A percentile compares a stretch with the other conserved stretches of the same genome.
Evolutionary conservation across 345 rosid genomes (phyloP).

Genomic region (Lepidium aucheri): DNA sequence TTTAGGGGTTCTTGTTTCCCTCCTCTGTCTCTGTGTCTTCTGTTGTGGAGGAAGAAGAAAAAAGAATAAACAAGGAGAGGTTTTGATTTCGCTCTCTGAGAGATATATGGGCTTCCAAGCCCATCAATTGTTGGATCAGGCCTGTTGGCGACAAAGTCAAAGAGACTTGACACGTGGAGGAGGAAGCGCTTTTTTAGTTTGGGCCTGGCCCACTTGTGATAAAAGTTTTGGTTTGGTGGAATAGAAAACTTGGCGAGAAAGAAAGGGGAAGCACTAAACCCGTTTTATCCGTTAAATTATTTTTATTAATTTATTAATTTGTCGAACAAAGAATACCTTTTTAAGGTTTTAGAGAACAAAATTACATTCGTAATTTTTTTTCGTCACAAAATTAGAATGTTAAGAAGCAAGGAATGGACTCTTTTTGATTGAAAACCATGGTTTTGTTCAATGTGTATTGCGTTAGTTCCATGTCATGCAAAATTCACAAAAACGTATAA

Average conservation of each 20-base stretch:
- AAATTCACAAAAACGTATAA: no score
- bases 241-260: slow-evolving; percentile 6
- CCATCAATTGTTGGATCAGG: neutral
- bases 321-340: no score
- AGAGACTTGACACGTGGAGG: neutral
- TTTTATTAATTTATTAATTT: no score
- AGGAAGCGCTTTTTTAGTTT: neutral
- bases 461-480: no score
- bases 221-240: neutral
- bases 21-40: slow-evolving; percentile 9
- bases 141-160: neutral
- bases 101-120: slow-evolving; percentile 2
- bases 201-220: neutral
- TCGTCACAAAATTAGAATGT: no score
- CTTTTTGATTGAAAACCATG: no score
- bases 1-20: slow-evolving; percentile 22
- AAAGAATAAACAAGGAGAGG: neutral
- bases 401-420: no score
- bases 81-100: slow-evolving; percentile 9
- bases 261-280: neutral
- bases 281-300: slow-evolving; percentile 2
- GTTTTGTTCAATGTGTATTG: no score
- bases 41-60: neutral
- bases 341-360: no score
- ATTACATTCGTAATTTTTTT: no score